Evolutionary conservation across 768 basidiomycete species (phyloP), one percentile per base, ranked within the genome.

Genomic region (Porphyrellus cyaneotinctus): DNA sequence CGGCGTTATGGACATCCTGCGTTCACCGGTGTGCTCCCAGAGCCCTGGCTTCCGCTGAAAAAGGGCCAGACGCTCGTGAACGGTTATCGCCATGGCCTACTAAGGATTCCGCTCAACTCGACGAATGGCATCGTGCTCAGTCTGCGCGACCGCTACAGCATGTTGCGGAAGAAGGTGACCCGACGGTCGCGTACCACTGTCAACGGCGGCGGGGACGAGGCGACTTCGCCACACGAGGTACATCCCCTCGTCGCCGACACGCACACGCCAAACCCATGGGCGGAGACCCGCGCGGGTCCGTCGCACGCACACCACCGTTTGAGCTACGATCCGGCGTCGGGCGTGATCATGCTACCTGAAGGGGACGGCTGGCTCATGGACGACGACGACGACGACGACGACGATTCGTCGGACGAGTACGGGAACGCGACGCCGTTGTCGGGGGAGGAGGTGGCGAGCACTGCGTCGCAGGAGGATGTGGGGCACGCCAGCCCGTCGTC

Each of bases 1-100:
- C 76, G 90, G 45, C 84, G 95, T 37, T 98, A 97, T 60, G 94
- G 91, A 0, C 95, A 97, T 66, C 95, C 95, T 4, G 95, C 93
- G 1, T 78, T 98, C 20, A 91, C 87, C n/a, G 95, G 95, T 2
- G 81, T 89, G 5, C 80, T 98, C 0, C 95, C 95, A 3, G 84
- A 87, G 52, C 95, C 95, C 0, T 98, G 95, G 95, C 79, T 97
- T 4, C 95, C 95, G 2, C 72, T 93, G 47, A 91, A 90, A 73
- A 90, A 85, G 63, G 87, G 84, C 0, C 87, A 92, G 63, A 80
- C 80, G 0, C 77, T 88, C 3, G 82, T 85, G 20, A 92, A 91
- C 58, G 66, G 74, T 42, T 41, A 60, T 49, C 58, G 62, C 41
- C 63, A 63, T 18, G 72, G 71, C 31, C 62, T 72, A 20, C 64